Conservation (phyloP, 768 basidiomycete species). For the Rickenella mellea region DNA sequence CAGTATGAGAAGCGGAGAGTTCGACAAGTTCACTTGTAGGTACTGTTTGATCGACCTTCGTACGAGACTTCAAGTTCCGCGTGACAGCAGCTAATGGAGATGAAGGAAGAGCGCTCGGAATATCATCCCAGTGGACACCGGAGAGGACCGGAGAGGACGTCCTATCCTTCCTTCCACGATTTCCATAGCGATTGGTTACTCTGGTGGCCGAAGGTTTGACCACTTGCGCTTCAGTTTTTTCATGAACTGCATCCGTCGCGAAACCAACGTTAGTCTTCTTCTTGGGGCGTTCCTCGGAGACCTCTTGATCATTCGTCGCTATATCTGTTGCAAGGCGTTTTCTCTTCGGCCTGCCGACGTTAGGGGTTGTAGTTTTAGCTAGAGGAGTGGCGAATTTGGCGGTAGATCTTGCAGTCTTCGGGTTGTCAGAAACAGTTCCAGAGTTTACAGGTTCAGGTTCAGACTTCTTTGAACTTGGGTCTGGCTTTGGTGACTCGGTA, state of each 20-base stretch:
- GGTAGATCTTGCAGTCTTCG: no score
- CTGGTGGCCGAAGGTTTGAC: constrained; percentile 6
- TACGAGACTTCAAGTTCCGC: constrained; percentile 6
- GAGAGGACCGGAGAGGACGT: constrained; percentile 19
- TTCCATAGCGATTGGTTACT: constrained; percentile 20
- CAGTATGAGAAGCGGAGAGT: constrained; percentile 3
- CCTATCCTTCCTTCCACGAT: constrained; percentile 20
- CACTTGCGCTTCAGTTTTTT: constrained; percentile 5
- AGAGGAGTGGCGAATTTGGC: no score
- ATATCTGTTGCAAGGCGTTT: constrained; percentile 1
- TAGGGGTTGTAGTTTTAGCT: constrained; percentile 1
- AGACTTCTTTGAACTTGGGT: no score
- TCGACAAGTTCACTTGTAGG: no score
- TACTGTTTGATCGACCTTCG: not conserved
- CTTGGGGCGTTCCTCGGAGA: not conserved
- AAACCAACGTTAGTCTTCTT: not conserved
- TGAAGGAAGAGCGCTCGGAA: constrained; percentile 24
- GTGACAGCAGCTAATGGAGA: constrained; percentile 2
- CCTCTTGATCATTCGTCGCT: not conserved
- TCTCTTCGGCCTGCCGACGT: not conserved
- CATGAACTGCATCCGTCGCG: not conserved
- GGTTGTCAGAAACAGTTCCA: no score
- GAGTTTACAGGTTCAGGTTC: no score
- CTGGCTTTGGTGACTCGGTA: no score
- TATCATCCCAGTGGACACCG: constrained; percentile 8